phyloP scores from a whole-genome alignment of 1,139 yeast species.

The Hyphopichia khmerensis region DNA sequence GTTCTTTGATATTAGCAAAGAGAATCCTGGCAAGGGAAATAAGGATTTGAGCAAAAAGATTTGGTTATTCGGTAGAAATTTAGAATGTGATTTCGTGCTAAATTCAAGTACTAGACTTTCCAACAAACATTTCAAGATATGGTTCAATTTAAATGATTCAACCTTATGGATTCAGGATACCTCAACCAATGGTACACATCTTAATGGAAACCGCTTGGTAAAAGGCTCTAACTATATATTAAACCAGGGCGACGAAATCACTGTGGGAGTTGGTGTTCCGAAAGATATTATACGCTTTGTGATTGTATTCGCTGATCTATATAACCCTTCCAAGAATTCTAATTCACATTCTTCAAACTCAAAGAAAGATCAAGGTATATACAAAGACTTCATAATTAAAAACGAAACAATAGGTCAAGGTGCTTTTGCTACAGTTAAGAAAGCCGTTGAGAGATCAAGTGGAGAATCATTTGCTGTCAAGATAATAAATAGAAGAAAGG shows the following conservation, averaged over 20 bases:
- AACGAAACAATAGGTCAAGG: constrained; percentile 92
- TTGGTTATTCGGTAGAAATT: constrained; percentile 81
- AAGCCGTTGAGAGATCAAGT: constrained; percentile 80
- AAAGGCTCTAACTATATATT: constrained; percentile 81
- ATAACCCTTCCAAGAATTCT: constrained; percentile 34
- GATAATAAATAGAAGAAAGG: constrained; percentile 79
- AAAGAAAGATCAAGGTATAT: constrained; percentile 50
- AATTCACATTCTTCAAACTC: constrained; percentile 18
- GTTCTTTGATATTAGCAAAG: constrained; percentile 38
- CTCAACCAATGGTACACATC: constrained; percentile 88
- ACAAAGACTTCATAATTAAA: constrained; percentile 72
- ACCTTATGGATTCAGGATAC: constrained; percentile 66
- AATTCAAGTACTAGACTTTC: constrained; percentile 70
- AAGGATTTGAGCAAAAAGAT: constrained; percentile 27
- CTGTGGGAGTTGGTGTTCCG: constrained; percentile 85
- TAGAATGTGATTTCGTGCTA: constrained; percentile 60
- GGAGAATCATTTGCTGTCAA: constrained; percentile 90
- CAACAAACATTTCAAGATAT: constrained; percentile 72
- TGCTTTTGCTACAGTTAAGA: constrained; percentile 93
- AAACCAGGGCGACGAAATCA: constrained; percentile 88
- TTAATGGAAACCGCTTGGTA: constrained; percentile 71
- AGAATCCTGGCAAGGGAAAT: constrained; percentile 24
- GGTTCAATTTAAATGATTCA: constrained; percentile 54
- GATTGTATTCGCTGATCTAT: constrained; percentile 54
- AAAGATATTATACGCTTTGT: constrained; percentile 75